Conservation (phyloP, 192 early-diverging fungal species). For the Mortierella hygrophila region DNA sequence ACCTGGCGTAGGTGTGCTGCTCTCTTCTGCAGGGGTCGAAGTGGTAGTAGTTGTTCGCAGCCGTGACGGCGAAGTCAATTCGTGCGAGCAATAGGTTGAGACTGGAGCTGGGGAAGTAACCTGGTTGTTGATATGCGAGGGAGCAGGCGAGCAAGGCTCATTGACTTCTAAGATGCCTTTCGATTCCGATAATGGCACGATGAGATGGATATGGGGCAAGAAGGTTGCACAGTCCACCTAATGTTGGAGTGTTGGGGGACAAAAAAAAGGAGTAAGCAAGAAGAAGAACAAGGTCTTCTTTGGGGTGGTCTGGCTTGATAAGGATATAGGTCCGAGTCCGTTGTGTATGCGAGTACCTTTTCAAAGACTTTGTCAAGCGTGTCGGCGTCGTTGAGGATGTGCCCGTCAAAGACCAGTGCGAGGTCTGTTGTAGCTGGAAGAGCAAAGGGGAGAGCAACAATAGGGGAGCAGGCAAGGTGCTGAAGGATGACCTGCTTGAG, state of each 20-base stretch:
- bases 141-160: constrained; percentile 6
- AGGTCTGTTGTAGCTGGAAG: background rate
- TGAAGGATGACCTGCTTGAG: constrained; percentile 4
- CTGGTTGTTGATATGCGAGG: background rate
- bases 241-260: background rate
- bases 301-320: too few species aligned
- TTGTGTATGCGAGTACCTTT: background rate
- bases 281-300: background rate
- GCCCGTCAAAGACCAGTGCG: background rate
- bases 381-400: constrained; percentile 11
- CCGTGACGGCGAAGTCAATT: background rate
- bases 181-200: background rate
- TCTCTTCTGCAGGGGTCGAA: background rate
- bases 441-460: too few species aligned
- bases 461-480: background rate
- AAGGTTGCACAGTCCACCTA: background rate
- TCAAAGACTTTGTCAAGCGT: background rate
- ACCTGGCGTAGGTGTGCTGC: background rate
- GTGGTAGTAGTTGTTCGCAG: background rate
- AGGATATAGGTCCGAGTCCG: background rate
- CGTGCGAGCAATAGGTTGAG: background rate
- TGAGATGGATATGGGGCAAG: background rate
- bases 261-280: background rate
- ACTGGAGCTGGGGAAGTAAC: background rate
- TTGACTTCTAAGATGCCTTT: background rate